phyloP scores from a whole-genome alignment of 2,329 filamentous ascomycete species.

The Fusarium devonianum region DNA sequence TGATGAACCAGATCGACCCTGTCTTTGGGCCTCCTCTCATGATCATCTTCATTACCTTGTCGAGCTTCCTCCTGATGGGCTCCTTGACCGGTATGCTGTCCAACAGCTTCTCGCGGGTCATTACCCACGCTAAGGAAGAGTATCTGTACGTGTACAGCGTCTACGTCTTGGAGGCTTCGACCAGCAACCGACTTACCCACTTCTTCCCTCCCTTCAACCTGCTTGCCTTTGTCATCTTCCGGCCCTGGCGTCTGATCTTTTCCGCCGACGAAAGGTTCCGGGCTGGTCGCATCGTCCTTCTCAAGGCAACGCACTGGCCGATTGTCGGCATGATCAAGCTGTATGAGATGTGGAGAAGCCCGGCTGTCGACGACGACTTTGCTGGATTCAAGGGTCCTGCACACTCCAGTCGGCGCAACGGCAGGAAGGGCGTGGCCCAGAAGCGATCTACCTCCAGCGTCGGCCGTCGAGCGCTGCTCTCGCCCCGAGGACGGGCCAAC shows the following conservation, averaged over 20 bases:
- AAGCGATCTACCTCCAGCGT: slow-evolving; percentile 30
- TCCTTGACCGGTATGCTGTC: slow-evolving; percentile 80
- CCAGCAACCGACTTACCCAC: slow-evolving; percentile 72
- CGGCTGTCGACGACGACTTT: slow-evolving; percentile 52
- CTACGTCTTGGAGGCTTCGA: slow-evolving; percentile 71
- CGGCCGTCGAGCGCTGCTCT: slow-evolving; percentile 27
- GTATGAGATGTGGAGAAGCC: slow-evolving; percentile 65
- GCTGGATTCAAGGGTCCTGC: slow-evolving; percentile 58
- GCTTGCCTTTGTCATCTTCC: slow-evolving; percentile 73
- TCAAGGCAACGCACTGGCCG: slow-evolving; percentile 70
- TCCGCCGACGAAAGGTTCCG: slow-evolving; percentile 70
- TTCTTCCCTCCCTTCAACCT: slow-evolving; percentile 79
- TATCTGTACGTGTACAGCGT: slow-evolving; percentile 79
- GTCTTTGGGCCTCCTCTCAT: slow-evolving; percentile 67
- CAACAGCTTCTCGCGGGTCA: slow-evolving; percentile 74
- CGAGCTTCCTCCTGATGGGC: slow-evolving; percentile 80
- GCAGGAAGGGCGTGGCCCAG: slow-evolving; percentile 21
- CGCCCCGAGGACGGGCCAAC: slow-evolving; percentile 25
- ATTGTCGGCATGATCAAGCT: slow-evolving; percentile 72
- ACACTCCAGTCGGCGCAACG: slow-evolving; percentile 37
- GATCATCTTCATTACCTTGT: slow-evolving; percentile 79
- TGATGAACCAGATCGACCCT: slow-evolving; percentile 67
- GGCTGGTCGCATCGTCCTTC: slow-evolving; percentile 64
- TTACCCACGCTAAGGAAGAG: slow-evolving; percentile 72
- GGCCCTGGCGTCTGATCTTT: slow-evolving; percentile 74